Base-by-base conservation (phyloP, 352 stramenopile genomes). In the Phytopythium aichiense region DNA sequence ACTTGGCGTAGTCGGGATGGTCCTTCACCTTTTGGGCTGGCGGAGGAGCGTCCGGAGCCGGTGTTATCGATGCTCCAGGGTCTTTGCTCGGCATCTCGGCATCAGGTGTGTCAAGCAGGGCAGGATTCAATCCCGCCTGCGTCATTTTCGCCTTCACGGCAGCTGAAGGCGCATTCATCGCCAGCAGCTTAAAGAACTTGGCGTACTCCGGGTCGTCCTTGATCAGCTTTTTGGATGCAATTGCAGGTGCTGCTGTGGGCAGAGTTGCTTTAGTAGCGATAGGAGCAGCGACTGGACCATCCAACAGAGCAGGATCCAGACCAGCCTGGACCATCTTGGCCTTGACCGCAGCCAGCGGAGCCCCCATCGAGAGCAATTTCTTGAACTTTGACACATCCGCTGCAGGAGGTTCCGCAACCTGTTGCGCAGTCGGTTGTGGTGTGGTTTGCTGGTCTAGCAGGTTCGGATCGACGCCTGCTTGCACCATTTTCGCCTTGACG, bases 91-190 rank as follows among this genome's bases (percentile, higher is more conserved):
- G 65, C 33, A 91, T 59, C 4, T 70, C 60, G 4, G 77, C 79
- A 35, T 91, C 75, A 13, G 85, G 83, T 0, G 76, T 91, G 49
- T 91, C 79, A 9, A 92, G 60, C 4, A 89, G 63, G 4, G 81
- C 73, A 43, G 87, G 73, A 71, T 98, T 92, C 25, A 98, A 61
- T 1, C 88, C 90, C 68, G 97, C 94, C 63, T 82, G 72, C 12
- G 45, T 35, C 76, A 87, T 87, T 56, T 90, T 89, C 0, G 76
- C 69, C 50, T 88, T 84, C 2, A 92, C 81, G 8, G 76, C 77
- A 23, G 61, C 69, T 4, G 53, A 52, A 33, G 83, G 83, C 1
- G 78, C 80, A 2, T 81, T 81, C 78, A 90, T 91, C 0, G 76
- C 74, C 43, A 75, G 60, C 16, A 90, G 37, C 50, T 90, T 92